phyloP scores from a whole-genome alignment of 768 basidiomycete species.

The Mycena pura region DNA sequence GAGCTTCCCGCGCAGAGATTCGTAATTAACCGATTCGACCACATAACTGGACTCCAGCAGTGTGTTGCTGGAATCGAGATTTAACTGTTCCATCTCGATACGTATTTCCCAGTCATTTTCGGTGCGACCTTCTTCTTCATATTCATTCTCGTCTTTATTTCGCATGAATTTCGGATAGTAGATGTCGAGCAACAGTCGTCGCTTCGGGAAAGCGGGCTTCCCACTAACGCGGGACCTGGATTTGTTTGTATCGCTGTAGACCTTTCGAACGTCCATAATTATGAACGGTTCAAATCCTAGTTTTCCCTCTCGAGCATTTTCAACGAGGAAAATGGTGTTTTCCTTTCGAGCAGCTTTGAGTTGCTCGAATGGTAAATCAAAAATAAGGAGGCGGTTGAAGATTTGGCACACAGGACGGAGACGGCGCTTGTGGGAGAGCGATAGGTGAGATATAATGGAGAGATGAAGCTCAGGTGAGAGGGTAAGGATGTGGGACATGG shows the following conservation, averaged over 20 bases:
- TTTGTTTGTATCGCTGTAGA: no score
- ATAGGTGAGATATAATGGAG: background rate
- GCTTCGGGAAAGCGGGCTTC: no score
- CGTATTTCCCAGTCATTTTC: slow-evolving; percentile 11
- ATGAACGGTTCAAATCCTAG: slow-evolving; percentile 8
- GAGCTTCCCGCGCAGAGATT: slow-evolving; percentile 5
- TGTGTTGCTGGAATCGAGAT: background rate
- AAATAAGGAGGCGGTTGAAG: background rate
- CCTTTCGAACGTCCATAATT: background rate
- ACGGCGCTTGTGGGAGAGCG: background rate
- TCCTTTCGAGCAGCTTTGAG: background rate
- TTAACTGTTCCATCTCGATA: slow-evolving; percentile 1
- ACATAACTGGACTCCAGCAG: background rate
- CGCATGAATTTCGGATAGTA: slow-evolving; percentile 8
- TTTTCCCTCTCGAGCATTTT: background rate
- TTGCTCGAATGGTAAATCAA: slow-evolving; percentile 4
- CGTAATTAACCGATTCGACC: background rate
- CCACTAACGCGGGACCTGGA: no score
- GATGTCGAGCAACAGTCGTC: slow-evolving; percentile 10
- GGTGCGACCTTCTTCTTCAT: no score
- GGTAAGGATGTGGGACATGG: no score
- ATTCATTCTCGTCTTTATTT: background rate
- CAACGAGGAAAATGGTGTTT: slow-evolving; percentile 2
- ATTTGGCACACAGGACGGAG: background rate
- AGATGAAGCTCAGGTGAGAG: slow-evolving; percentile 4